phyloP scores from a whole-genome alignment of 345 rosid species.

The Gossypium ekmanianum region DNA sequence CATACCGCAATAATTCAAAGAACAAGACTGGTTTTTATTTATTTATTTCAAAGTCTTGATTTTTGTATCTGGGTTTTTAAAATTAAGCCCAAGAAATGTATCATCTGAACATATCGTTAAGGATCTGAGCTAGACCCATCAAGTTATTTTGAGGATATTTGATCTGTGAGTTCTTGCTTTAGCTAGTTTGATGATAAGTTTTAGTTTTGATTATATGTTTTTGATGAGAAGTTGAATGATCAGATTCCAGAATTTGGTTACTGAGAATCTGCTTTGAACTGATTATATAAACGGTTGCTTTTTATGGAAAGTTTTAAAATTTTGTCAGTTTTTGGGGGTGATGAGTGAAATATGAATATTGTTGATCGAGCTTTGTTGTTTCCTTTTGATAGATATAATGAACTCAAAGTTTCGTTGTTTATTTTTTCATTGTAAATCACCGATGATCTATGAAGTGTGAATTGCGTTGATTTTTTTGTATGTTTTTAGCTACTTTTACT shows the following conservation, averaged over 20 bases:
- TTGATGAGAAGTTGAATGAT: constrained; percentile 32
- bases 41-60: not conserved
- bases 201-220: constrained; percentile 1
- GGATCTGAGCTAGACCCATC: constrained; percentile 35
- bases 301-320: not conserved
- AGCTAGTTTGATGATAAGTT: constrained; percentile 35
- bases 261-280: constrained; percentile 3
- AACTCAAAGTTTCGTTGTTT: not conserved
- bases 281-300: not conserved
- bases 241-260: constrained; percentile 19
- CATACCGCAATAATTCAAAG: not conserved
- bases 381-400: constrained; percentile 9
- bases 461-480: constrained; percentile 11
- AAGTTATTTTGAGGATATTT: constrained; percentile 33
- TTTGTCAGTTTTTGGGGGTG: not conserved
- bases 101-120: constrained; percentile 8
- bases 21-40: not conserved
- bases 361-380: not conserved
- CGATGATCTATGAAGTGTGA: constrained; percentile 6
- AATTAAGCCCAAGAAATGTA: not conserved
- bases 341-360: not conserved
- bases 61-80: not conserved
- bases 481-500: constrained; percentile 31
- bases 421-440: not conserved
- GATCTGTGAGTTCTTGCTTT: constrained; percentile 43